These are phyloP conservation scores for Edaphochlamys debaryana DNA, from an alignment of 139 green algal genomes.

Conservation along the genomic window DNA sequence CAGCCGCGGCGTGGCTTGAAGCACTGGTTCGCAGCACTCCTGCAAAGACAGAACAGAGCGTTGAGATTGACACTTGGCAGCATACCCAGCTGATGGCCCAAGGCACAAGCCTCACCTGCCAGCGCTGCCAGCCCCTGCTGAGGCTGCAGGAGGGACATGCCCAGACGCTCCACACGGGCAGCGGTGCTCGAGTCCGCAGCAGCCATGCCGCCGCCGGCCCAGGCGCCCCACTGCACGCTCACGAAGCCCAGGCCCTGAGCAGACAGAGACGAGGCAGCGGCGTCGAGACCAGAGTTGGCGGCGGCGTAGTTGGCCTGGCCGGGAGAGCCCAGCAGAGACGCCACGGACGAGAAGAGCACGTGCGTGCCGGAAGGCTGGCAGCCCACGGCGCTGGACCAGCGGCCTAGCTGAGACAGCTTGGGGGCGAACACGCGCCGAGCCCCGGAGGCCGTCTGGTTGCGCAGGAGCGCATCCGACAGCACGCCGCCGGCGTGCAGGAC, in stretches of 20 bases:
- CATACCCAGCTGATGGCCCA: no score
- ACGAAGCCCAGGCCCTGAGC: conserved; percentile 56
- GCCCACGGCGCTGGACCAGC: not conserved
- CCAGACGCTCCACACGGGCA: conserved; percentile 64
- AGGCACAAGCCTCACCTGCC: no score
- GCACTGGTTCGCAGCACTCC: no score
- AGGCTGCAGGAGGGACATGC: conserved; percentile 65
- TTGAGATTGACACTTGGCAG: no score
- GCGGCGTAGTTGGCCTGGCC: conserved; percentile 87
- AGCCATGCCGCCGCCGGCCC: conserved; percentile 72
- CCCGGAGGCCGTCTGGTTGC: conserved; percentile 54
- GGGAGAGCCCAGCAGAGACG: conserved; percentile 75
- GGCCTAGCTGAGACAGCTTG: conserved; percentile 56
- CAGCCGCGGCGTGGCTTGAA: not conserved
- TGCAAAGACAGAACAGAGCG: no score
- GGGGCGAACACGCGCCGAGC: conserved; percentile 60
- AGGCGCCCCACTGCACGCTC: conserved; percentile 86
- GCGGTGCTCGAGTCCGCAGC: conserved; percentile 50
- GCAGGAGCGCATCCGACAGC: conserved; percentile 68
- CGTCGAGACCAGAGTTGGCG: conserved; percentile 82
- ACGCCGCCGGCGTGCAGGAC: conserved; percentile 74
- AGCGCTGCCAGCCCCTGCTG: conserved; percentile 36
- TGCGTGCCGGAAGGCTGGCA: conserved; percentile 44
- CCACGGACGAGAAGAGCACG: conserved; percentile 75
- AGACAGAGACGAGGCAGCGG: conserved; percentile 23